Evolutionary conservation across 495 filamentous ascomycete genomes (phyloP).

Genomic region (Xylaria telfairii): DNA sequence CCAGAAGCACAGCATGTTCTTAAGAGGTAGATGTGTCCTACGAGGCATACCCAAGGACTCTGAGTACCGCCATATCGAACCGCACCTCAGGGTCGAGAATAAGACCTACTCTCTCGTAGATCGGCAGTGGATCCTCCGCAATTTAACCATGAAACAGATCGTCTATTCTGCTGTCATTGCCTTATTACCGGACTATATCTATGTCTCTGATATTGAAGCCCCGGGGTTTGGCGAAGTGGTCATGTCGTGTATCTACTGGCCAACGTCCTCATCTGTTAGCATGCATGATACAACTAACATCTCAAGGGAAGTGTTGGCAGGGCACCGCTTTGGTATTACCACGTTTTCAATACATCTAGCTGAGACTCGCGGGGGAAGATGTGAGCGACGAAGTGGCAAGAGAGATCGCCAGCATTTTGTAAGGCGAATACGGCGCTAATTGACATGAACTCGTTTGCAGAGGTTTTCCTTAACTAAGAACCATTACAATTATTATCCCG

Average conservation of each 20-base stretch:
- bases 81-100: background rate
- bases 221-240: slow-evolving; percentile 33
- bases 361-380: slow-evolving; percentile 1
- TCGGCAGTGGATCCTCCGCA: slow-evolving; percentile 41
- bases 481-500: no score
- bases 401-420: slow-evolving; percentile 19
- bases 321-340: slow-evolving; percentile 30
- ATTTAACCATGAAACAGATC: slow-evolving; percentile 39
- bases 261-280: background rate
- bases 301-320: slow-evolving; percentile 35
- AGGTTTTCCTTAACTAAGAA: no score
- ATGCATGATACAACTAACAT: slow-evolving; percentile 16
- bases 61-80: background rate
- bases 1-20: no score
- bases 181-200: slow-evolving; percentile 20
- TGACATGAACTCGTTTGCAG: background rate
- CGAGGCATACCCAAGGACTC: no score
- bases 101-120: slow-evolving; percentile 31
- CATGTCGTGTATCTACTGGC: slow-evolving; percentile 31
- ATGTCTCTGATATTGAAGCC: slow-evolving; percentile 22
- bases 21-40: background rate
- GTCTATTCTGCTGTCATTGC: slow-evolving; percentile 38
- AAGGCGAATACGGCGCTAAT: background rate
- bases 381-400: slow-evolving; percentile 20
- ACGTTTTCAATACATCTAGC: slow-evolving; percentile 26